Base-by-base conservation (phyloP, 2,329 filamentous ascomycete species). In the Colletotrichum sp. region DNA sequence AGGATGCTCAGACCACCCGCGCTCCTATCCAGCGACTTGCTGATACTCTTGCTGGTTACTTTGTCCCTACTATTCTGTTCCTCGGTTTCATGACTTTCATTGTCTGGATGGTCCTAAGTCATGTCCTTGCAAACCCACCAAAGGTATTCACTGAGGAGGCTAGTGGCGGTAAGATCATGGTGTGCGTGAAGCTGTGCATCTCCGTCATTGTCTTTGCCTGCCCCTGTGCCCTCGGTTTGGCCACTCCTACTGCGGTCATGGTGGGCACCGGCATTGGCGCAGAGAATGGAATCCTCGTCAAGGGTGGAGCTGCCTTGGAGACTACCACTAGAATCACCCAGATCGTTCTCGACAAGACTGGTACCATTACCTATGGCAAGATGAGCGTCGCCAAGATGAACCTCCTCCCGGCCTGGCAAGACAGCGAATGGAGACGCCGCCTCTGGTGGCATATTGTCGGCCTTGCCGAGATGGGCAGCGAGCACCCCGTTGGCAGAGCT, bases 141-240 rank as follows among this genome's bases (percentile, higher is more conserved):
- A 90, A 92, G 80, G 96, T 98, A 76, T 99, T 99, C 84, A 85
- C 93, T 31, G 89, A 94, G 73, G 92, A 93, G 72, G 90, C 91
- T 58, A 96, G 94, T 80, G 97, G 97, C 75, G 97, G 97, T 70
- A 96, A 95, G 81, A 87, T 98, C 76, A 98, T 99, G 94, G 95
- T 98, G 4, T 99, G 97, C 81, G 87, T 98, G 76, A 97, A 98
- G 86, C 92, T 99, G 18, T 98, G 97, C 84, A 99, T 99, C 78
- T 98, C 97, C 0, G 97, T 99, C 77, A 98, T 99, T 80, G 97
- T 98, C 24, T 98, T 99, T 82, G 97, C 97, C 6, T 99, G 97
- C 81, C 97, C 97, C 21, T 99, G 97, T 81, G 97, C 97, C 2
- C 91, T 99, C n/a, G 97, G 97, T 70, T 89, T 99, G 21, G 96